A percentile compares a stretch with the other conserved stretches of the same genome.
Conservation (phyloP, 257 asterid species). For the Penstemon davidsonii region DNA sequence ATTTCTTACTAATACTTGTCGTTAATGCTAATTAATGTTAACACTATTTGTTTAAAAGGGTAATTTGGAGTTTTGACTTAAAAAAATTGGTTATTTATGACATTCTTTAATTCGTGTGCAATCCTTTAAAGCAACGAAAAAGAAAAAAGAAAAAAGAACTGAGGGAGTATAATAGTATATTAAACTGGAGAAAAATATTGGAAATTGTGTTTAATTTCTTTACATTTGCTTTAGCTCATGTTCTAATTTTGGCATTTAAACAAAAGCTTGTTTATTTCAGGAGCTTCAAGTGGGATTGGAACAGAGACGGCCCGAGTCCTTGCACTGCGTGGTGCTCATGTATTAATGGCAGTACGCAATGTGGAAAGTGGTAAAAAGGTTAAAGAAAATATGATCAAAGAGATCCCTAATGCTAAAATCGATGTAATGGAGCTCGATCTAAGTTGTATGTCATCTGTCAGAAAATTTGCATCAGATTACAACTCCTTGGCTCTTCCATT, state of each 20-base stretch:
- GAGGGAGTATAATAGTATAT: too few relatives aligned
- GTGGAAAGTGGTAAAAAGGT: constrained; percentile 40
- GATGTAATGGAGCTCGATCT: constrained; percentile 70
- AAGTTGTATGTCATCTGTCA: constrained; percentile 48
- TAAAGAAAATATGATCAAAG: constrained; percentile 46
- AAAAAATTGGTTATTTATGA: too few relatives aligned
- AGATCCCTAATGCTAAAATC: constrained; percentile 50
- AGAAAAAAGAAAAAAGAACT: too few relatives aligned
- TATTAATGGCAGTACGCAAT: constrained; percentile 65
- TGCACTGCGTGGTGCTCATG: constrained; percentile 54
- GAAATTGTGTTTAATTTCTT: constrained; percentile 52
- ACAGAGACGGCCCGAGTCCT: constrained; percentile 56
- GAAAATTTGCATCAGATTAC: constrained; percentile 57
- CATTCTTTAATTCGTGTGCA: too few relatives aligned
- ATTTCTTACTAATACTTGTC: too few relatives aligned
- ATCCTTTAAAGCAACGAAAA: too few relatives aligned
- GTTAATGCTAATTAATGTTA: too few relatives aligned
- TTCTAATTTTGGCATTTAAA: neutral
- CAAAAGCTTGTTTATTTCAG: constrained; percentile 36
- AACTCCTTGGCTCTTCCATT: constrained; percentile 45
- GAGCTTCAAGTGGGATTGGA: constrained; percentile 79
- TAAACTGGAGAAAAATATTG: constrained; percentile 33
- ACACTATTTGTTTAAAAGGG: too few relatives aligned
- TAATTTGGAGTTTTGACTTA: too few relatives aligned
- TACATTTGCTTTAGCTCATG: neutral